Conservation (phyloP, 768 basidiomycete genomes). For the Lactarius sanguifluus region DNA sequence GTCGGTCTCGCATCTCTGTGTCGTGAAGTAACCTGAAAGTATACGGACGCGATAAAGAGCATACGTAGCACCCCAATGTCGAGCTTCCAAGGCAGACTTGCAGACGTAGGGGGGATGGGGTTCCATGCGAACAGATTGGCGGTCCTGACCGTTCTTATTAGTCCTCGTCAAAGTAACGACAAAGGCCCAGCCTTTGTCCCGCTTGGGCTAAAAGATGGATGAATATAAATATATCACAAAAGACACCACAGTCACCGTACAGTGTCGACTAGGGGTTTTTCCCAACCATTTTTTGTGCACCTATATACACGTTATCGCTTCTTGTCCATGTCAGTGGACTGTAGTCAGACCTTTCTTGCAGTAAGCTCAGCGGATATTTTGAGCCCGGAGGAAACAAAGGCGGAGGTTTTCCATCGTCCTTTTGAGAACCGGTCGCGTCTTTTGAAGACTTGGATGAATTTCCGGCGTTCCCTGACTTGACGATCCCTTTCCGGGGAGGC, state of each 20-base stretch:
- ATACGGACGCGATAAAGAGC: slow-evolving; percentile 80
- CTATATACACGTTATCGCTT: slow-evolving; percentile 39
- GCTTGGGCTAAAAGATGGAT: slow-evolving; percentile 43
- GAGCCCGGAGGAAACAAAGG: slow-evolving; percentile 81
- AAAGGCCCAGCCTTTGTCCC: slow-evolving; percentile 58
- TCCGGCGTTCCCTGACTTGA: slow-evolving; percentile 88
- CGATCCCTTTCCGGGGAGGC: slow-evolving; percentile 73
- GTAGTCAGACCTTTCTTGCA: slow-evolving; percentile 66
- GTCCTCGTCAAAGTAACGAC: slow-evolving; percentile 69
- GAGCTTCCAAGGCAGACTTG: slow-evolving; percentile 74
- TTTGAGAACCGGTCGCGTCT: slow-evolving; percentile 20
- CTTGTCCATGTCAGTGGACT: neutral
- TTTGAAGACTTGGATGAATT: slow-evolving; percentile 64
- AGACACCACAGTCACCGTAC: slow-evolving; percentile 40
- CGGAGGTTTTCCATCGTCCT: slow-evolving; percentile 37
- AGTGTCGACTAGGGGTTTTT: slow-evolving; percentile 75
- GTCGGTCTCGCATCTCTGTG: slow-evolving; percentile 32
- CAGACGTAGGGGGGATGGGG: slow-evolving; percentile 70
- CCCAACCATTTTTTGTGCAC: slow-evolving; percentile 90
- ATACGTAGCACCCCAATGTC: slow-evolving; percentile 89
- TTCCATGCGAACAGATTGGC: slow-evolving; percentile 67
- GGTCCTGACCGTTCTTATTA: slow-evolving; percentile 47
- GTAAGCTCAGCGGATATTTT: slow-evolving; percentile 76
- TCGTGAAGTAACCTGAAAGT: slow-evolving; percentile 4
- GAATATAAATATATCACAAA: slow-evolving; percentile 15